Percentiles rank a stretch among this genome's conserved stretches.
Evolutionary conservation across 1,139 yeast genomes (phyloP).

Genomic region (Candida sanyaensis): DNA sequence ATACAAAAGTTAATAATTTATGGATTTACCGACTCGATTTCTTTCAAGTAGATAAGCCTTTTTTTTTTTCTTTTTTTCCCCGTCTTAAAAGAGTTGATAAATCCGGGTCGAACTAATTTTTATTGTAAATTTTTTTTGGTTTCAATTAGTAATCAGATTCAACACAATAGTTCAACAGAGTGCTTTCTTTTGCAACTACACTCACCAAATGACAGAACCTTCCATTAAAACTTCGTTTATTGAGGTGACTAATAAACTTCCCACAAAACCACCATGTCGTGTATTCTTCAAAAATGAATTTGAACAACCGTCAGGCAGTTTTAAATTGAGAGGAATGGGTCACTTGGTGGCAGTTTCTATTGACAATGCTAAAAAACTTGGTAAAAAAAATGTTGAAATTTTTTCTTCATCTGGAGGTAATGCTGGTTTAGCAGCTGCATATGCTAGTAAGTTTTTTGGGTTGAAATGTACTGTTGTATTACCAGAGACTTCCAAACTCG

Average conservation of each 20-base stretch:
- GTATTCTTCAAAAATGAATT: conserved; percentile 43
- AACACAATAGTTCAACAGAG: no score
- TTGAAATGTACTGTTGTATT: conserved; percentile 43
- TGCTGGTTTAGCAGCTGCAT: conserved; percentile 51
- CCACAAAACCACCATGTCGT: conserved; percentile 42
- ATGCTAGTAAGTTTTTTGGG: conserved; percentile 27
- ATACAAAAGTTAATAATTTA: no score
- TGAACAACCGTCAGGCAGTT: conserved; percentile 45
- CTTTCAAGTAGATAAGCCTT: no score
- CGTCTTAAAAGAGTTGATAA: no score
- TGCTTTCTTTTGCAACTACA: neutral
- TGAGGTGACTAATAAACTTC: conserved; percentile 33
- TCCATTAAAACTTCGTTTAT: conserved; percentile 34
- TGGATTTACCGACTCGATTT: no score
- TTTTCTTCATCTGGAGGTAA: conserved; percentile 49
- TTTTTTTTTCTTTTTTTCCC: no score
- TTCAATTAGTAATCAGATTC: no score
- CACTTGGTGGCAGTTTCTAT: conserved; percentile 28
- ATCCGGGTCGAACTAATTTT: no score
- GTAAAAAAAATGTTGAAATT: conserved; percentile 24
- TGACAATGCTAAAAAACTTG: conserved; percentile 18
- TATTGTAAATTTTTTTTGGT: no score
- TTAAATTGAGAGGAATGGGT: conserved; percentile 44
- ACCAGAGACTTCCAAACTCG: conserved; percentile 28
- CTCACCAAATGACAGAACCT: conserved; percentile 7